Evolutionary conservation across 2,329 filamentous ascomycete genomes (phyloP).

Genomic region (Hirsutella rhossiliensis): DNA sequence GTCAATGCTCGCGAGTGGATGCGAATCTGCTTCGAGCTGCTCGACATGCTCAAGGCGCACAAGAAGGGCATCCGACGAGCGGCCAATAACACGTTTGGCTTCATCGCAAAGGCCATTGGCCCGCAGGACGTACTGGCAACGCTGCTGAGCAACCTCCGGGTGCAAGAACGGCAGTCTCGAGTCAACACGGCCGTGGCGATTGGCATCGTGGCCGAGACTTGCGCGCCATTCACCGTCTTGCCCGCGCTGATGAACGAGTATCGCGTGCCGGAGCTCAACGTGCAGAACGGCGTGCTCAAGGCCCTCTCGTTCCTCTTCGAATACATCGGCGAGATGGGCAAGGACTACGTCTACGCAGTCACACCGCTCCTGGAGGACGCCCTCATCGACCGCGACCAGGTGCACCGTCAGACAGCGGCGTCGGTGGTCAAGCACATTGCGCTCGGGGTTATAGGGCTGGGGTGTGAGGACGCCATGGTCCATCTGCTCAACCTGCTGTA

Average conservation of each 20-base stretch:
- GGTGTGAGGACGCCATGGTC: constrained; percentile 97
- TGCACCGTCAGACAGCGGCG: constrained; percentile 92
- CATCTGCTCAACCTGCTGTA: constrained; percentile 93
- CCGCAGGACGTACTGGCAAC: constrained; percentile 95
- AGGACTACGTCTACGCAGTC: constrained; percentile 98
- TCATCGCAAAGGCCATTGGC: constrained; percentile 98
- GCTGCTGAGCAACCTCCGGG: constrained; percentile 87
- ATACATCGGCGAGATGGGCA: constrained; percentile 99
- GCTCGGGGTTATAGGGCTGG: constrained; percentile 90
- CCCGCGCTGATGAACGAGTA: constrained; percentile 99
- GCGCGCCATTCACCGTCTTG: constrained; percentile 95
- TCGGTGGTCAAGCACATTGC: constrained; percentile 97
- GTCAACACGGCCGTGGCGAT: constrained; percentile 98
- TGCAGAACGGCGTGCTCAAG: constrained; percentile 97
- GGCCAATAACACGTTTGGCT: constrained; percentile 98
- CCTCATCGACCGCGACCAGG: constrained; percentile 93
- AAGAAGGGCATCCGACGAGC: constrained; percentile 98
- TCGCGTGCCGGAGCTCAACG: constrained; percentile 93
- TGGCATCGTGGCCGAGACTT: constrained; percentile 96
- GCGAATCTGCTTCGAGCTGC: constrained; percentile 97
- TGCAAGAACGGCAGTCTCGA: constrained; percentile 94
- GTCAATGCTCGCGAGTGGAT: constrained; percentile 99
- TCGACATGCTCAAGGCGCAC: constrained; percentile 99
- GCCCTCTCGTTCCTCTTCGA: constrained; percentile 95
- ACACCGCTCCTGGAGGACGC: constrained; percentile 93